Base-by-base conservation (phyloP, 2,329 filamentous ascomycete species). In the Ilyonectria destructans region DNA sequence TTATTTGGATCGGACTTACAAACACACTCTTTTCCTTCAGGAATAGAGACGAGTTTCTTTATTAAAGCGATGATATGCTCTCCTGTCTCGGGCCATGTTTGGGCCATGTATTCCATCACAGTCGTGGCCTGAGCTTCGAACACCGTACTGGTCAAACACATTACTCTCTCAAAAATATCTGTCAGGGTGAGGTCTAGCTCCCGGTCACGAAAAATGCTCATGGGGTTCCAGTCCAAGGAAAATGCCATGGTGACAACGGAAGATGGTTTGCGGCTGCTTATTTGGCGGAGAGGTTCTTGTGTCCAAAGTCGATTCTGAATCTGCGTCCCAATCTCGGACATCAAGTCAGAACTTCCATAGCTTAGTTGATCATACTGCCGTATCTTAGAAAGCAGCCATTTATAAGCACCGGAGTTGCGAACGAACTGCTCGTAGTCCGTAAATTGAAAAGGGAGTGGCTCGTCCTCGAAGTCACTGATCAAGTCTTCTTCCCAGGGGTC, bases 101-200 rank as follows among this genome's bases (percentile, higher is more conserved):
- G 54, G 23, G 19, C 15, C 35, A 57, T 57, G 37, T 57, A 57
- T 4, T 46, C 54, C 4, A 1, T 8, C n/a, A 57, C 54, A 4
- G 54, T 45, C 13, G 54, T 19, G 26, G 54, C 54, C 19, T 57
- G 54, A 17, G 54, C 54, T n/a, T 57, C 54, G 33, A 19, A 31
- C 23, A n/a, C n/a, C 7, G 54, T 17, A 31, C 54, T 37, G 15
- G 54, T 57, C 13, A 57, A 6, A 19, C 54, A 57, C 2, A 57
- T 13, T 2, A 57, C n/a, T 19, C 43, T 45, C 15, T 29, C 37
- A 5, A 57, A 13, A 13, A 4, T 45, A 6, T 43, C 23, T 31
- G 13, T n/a, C 17, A 19, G 10, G 13, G 31, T 31, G 4, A 21
- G 10, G 21, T 45, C 37, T 15, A 31, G 3, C 40, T 13, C 6